Evolutionary conservation across 805 yeast genomes (phyloP), one percentile per base, ranked within the genome.

Genomic region (Starmera amethionina): DNA sequence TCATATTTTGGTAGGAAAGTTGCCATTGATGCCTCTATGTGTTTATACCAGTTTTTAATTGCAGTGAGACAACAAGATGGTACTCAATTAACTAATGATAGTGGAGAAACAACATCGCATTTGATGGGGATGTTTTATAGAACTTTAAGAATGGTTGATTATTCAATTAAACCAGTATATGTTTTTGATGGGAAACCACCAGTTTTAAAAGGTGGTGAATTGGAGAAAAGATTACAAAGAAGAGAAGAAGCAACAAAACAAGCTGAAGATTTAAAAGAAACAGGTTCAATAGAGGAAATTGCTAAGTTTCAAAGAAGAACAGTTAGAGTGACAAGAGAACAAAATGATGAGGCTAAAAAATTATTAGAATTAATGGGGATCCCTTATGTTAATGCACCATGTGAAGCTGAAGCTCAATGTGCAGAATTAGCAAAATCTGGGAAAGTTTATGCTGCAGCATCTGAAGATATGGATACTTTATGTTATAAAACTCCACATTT

Each of bases 101-200:
- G 75, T 15, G 99, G 99, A 35, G 95, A 87, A 46, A 90, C 97
- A 2, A 83, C 85, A 0, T 84, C 96, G 0, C 99, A 93, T 59
- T 60, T 93, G 42, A 88, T 89, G 82, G 99, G 99, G 3, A 84
- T 93, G 73, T 93, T 93, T 59, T 90, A 93, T 61, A 70, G 98
- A 45, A 93, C 99, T 1, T 72, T 93, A 39, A 65, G 96, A 40
- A 75, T 93, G 73, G 83, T 89, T 5, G 95, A 82, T 47, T 77
- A 84, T 54, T 96, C 97, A n/a, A 76, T 93, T 52, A 93, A 93
- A 58, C 99, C 99, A 2, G 82, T 89, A 35, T 93, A 87, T 56
- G 97, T 93, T 8, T 93, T 93, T 63, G 99, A 93, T 59, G 99
- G 99, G 19, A 88, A 85, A 53, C 98, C 99, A 6, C 99, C 99